These are phyloP conservation scores for Sanghuangporus sanghuang DNA, from an alignment of 1,284 basidiomycete genomes.

Conservation along the genomic window DNA sequence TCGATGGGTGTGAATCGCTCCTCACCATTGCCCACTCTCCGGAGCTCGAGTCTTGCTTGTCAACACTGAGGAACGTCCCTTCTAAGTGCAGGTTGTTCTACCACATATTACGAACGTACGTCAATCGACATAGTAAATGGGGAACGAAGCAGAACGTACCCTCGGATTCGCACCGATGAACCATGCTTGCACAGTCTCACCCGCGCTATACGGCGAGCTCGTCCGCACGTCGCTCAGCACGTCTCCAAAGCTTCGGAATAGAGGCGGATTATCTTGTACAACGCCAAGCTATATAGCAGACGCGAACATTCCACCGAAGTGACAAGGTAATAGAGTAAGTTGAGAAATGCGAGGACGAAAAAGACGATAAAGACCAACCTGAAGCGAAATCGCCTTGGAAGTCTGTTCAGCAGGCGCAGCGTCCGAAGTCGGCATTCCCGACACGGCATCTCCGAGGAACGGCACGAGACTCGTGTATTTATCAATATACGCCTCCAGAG, in stretches of 20 bases:
- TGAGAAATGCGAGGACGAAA: too few relatives aligned
- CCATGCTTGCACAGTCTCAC: conserved; percentile 54
- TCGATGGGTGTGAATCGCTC: conserved; percentile 80
- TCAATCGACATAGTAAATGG: not conserved
- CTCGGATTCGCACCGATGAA: conserved; percentile 80
- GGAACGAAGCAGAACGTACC: conserved; percentile 34
- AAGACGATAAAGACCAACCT: conserved; percentile 45
- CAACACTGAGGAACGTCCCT: conserved; percentile 67
- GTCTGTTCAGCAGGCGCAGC: conserved; percentile 63
- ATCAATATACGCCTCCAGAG: conserved; percentile 76
- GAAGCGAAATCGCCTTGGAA: conserved; percentile 61
- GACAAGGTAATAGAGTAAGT: too few relatives aligned
- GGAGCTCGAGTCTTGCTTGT: conserved; percentile 39
- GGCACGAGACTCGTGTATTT: conserved; percentile 64
- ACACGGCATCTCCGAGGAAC: conserved; percentile 50
- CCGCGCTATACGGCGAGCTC: conserved; percentile 43
- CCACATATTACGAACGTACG: not conserved
- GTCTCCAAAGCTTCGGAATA: conserved; percentile 60
- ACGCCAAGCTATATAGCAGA: too few relatives aligned
- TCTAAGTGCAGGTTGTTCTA: conserved; percentile 78
- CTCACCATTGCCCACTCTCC: conserved; percentile 54
- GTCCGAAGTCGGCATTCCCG: conserved; percentile 50
- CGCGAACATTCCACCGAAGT: too few relatives aligned
- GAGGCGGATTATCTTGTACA: conserved; percentile 51
- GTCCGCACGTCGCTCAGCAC: conserved; percentile 57